Percentiles rank a stretch among this genome's conserved stretches.
Conservation (phyloP, 2,329 filamentous ascomycete genomes). For the Onygena corvina region DNA sequence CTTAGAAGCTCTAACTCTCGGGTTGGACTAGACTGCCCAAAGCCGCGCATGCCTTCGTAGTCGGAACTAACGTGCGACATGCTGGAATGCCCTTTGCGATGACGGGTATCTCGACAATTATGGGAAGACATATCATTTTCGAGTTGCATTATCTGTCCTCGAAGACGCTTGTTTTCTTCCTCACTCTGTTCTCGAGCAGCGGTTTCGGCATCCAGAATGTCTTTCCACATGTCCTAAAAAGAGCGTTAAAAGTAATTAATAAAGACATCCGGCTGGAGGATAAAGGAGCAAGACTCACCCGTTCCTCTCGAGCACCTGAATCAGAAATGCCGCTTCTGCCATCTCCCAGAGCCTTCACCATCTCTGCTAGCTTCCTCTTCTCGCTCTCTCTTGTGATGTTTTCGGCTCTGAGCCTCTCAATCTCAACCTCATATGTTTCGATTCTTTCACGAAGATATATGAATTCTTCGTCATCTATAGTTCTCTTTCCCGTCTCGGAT, state of each 20-base stretch:
- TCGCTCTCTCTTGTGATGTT: slow-evolving; percentile 68
- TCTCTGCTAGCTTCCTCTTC: slow-evolving; percentile 72
- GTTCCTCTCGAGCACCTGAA: slow-evolving; percentile 38
- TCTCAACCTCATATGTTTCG: slow-evolving; percentile 69
- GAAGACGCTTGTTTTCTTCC: slow-evolving; percentile 70
- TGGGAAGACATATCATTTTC: slow-evolving; percentile 32
- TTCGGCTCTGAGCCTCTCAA: slow-evolving; percentile 70
- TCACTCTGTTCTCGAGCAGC: slow-evolving; percentile 79
- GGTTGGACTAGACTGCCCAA: slow-evolving; percentile 52
- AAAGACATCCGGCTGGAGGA: background rate
- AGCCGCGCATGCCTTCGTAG: slow-evolving; percentile 33
- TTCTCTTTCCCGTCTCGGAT: slow-evolving; percentile 22
- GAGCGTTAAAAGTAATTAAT: background rate
- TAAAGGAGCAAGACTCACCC: slow-evolving; percentile 26
- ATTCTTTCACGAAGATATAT: slow-evolving; percentile 72
- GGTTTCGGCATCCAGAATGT: slow-evolving; percentile 84
- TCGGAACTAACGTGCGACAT: slow-evolving; percentile 30
- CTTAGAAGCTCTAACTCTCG: slow-evolving; percentile 76
- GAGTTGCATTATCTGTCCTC: slow-evolving; percentile 70
- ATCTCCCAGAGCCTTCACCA: slow-evolving; percentile 55
- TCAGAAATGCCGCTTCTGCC: slow-evolving; percentile 37
- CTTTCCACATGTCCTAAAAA: slow-evolving; percentile 74
- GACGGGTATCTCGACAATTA: slow-evolving; percentile 20
- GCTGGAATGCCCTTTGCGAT: slow-evolving; percentile 27
- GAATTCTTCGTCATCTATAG: slow-evolving; percentile 72